A percentile compares a stretch with the other conserved stretches of the same genome.
Evolutionary conservation across 192 early-diverging fungal genomes (phyloP).

Genomic region (Lobosporangium transversale): DNA sequence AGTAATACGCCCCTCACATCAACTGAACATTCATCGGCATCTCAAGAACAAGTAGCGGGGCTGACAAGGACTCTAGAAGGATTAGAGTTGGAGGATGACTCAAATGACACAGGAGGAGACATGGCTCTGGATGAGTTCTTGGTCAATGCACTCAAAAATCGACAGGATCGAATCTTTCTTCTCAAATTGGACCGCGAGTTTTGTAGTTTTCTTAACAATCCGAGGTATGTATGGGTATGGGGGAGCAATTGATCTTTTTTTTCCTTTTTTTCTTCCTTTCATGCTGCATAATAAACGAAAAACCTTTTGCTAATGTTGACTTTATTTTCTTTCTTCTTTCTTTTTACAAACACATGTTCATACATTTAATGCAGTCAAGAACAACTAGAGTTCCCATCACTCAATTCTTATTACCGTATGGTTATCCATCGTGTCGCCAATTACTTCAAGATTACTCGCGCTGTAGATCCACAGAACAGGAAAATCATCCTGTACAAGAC

Average conservation of each 20-base stretch:
- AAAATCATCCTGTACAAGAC: conserved; percentile 68
- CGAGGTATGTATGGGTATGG: conserved; percentile 62
- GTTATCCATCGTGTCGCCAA: conserved; percentile 77
- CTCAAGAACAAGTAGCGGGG: conserved; percentile 9
- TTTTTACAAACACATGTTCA: neutral
- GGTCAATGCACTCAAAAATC: conserved; percentile 66
- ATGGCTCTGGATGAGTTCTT: conserved; percentile 68
- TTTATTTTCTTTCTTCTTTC: neutral
- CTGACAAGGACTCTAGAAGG: conserved; percentile 21
- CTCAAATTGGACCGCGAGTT: conserved; percentile 75
- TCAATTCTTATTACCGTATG: conserved; percentile 82
- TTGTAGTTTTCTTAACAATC: conserved; percentile 65
- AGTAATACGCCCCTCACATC: neutral
- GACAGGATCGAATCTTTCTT: conserved; percentile 72
- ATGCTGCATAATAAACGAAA: too few relatives aligned
- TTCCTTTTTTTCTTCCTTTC: too few relatives aligned
- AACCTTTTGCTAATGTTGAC: neutral
- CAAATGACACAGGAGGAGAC: conserved; percentile 35
- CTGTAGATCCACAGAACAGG: conserved; percentile 62
- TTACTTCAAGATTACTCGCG: conserved; percentile 72
- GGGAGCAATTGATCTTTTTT: too few relatives aligned
- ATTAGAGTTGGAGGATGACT: conserved; percentile 29
- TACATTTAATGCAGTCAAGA: conserved; percentile 51
- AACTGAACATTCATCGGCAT: neutral
- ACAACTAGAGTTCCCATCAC: conserved; percentile 67